Conservation (phyloP, 1,284 basidiomycete genomes). For the Tilletia caries region DNA sequence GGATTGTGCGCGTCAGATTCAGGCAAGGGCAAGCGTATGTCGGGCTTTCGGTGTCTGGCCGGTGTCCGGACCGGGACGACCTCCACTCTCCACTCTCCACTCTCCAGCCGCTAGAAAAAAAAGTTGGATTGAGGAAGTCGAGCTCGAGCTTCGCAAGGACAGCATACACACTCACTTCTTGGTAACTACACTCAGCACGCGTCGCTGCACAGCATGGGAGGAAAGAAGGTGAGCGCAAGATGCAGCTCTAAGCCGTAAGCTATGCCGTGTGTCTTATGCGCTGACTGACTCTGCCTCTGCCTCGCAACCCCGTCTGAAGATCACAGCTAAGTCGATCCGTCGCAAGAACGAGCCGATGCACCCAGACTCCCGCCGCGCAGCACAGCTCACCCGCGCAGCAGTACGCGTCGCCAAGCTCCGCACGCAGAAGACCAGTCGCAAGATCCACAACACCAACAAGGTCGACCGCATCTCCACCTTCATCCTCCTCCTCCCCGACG, state of each 20-base stretch:
- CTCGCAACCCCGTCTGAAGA: slow-evolving; percentile 22
- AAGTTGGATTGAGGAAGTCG: background rate
- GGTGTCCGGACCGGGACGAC: too few relatives aligned
- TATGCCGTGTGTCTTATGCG: too few relatives aligned
- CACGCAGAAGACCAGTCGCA: slow-evolving; percentile 12
- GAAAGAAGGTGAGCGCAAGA: slow-evolving; percentile 34
- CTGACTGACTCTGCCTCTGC: background rate
- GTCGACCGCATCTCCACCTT: slow-evolving; percentile 48
- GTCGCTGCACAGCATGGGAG: slow-evolving; percentile 40
- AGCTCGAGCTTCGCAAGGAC: background rate
- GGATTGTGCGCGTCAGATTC: too few relatives aligned
- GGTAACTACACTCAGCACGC: too few relatives aligned
- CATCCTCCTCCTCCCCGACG: slow-evolving; percentile 44
- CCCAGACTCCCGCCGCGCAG: slow-evolving; percentile 45
- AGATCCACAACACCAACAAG: slow-evolving; percentile 14
- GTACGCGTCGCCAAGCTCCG: slow-evolving; percentile 38
- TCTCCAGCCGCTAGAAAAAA: too few relatives aligned
- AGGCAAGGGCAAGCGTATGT: too few relatives aligned
- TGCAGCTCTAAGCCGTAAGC: too few relatives aligned
- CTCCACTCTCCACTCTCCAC: too few relatives aligned
- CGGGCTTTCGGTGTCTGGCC: too few relatives aligned
- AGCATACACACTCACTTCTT: background rate
- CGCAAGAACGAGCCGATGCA: slow-evolving; percentile 48
- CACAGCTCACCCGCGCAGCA: slow-evolving; percentile 41
- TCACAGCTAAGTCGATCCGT: slow-evolving; percentile 47